phyloP scores from a whole-genome alignment of 805 yeast genomes.

The Ogataea siamensis region DNA sequence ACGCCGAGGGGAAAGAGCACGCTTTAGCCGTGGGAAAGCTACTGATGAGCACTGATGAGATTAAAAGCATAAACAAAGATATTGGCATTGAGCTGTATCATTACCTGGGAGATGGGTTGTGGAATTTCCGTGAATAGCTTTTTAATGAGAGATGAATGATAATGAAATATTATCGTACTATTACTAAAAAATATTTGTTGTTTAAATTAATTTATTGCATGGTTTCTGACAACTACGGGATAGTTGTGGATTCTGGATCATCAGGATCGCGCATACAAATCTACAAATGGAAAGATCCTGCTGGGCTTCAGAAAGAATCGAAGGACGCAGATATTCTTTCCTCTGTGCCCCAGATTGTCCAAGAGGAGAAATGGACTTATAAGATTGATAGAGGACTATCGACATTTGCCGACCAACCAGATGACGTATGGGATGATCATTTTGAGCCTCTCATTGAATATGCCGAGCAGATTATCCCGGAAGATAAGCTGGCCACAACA shows the following conservation, averaged over 20 bases:
- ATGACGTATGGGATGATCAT: conserved; percentile 69
- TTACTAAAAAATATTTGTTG: conserved; percentile 1
- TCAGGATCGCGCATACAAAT: conserved; percentile 89
- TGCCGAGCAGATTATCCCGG: conserved; percentile 73
- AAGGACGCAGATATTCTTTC: conserved; percentile 37
- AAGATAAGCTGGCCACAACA: conserved; percentile 55
- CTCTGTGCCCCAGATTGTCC: conserved; percentile 67
- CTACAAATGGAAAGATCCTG: conserved; percentile 71
- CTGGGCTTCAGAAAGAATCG: conserved; percentile 30
- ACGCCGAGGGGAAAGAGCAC: conserved; percentile 89
- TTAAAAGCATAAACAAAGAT: conserved; percentile 78
- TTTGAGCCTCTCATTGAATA: conserved; percentile 60
- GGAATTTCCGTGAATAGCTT: conserved; percentile 45
- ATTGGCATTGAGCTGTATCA: conserved; percentile 84
- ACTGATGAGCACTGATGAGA: conserved; percentile 85
- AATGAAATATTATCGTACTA: not conserved
- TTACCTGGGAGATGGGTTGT: conserved; percentile 86
- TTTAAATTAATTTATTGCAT: conserved; percentile 5
- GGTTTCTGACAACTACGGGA: conserved; percentile 55
- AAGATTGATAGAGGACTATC: conserved; percentile 88
- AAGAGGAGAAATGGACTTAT: conserved; percentile 63
- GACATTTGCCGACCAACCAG: conserved; percentile 51
- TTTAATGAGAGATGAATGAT: conserved; percentile 6
- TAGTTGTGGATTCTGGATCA: conserved; percentile 93
- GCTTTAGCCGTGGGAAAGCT: conserved; percentile 91